Percentiles rank a stretch among this genome's conserved stretches.
These are phyloP conservation scores for Chrysosphaeria jannelii DNA, from an alignment of 2,329 filamentous ascomycete genomes.

Conservation along the genomic window DNA sequence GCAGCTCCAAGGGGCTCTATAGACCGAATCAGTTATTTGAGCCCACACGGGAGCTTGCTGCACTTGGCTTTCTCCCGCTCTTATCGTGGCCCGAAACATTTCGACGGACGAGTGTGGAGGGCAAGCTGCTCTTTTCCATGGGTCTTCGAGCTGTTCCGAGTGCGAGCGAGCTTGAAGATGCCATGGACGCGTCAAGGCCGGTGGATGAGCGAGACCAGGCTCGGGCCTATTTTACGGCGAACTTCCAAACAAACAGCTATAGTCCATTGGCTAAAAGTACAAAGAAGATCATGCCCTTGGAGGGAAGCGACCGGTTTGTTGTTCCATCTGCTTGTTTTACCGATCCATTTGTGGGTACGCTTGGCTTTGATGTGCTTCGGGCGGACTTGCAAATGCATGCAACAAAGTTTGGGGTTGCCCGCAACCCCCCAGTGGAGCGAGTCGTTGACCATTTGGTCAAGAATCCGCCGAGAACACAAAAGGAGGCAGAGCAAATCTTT, in stretches of 20 bases:
- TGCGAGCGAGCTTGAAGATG: conserved; percentile 42
- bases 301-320: conserved; percentile 22
- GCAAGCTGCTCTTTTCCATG: conserved; percentile 37
- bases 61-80: conserved; percentile 42
- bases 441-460: conserved; percentile 46
- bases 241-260: conserved; percentile 56
- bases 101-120: conserved; percentile 38
- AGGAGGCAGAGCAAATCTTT: conserved; percentile 43
- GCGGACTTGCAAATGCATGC: conserved; percentile 55
- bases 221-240: conserved; percentile 55
- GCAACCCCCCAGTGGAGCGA: conserved; percentile 47
- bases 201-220: conserved; percentile 30
- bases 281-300: conserved; percentile 1
- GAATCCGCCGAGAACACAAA: conserved; percentile 35
- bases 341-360: conserved; percentile 41
- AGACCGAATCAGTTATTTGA: conserved; percentile 56
- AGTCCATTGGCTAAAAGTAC: conserved; percentile 16
- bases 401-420: conserved; percentile 55
- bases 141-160: conserved; percentile 45
- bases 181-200: conserved; percentile 41
- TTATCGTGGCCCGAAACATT: conserved; percentile 58
- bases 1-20: conserved; percentile 27
- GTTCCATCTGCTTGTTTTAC: conserved; percentile 53
- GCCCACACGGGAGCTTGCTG: conserved; percentile 38
- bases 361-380: conserved; percentile 55